Evolutionary conservation across 192 early-diverging fungal genomes (phyloP), one percentile per base, ranked within the genome.

Genomic region (Mortierella claussenii): DNA sequence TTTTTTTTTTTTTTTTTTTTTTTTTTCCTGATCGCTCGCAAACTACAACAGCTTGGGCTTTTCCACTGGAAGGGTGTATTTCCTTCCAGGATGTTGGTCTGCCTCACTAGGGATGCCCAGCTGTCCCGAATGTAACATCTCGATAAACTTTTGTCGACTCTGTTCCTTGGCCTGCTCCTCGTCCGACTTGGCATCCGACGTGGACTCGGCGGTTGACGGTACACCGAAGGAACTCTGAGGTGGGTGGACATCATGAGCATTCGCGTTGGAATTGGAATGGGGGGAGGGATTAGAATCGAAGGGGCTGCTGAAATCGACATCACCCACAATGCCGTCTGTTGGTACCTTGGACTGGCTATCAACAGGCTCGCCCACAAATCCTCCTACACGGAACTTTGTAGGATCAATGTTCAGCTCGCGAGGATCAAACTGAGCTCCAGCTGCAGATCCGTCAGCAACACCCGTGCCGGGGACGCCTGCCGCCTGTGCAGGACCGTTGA

Each of bases 11-110:
- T 24, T 48, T 26, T 2, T 26, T 9, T 2, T 34, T 52, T 21
- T 52, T 40, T 6, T 31, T 62, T 23, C 2, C 9, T 18, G 31
- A 13, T 32, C 1, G 1, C 7, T 48, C 34, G 18, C n/a, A 58
- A 27, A 28, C 13, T 24, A 71, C 11, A 49, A 18, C 24, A 42
- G 59, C 55, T 75, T 65, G 42, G 70, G 70, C 34, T 37, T 65
- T 50, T 60, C 70, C 11, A 75, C 70, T 3, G 70, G 70, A 31
- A 75, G 31, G 1, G 70, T 75, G 24, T 43, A 60, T 8, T 26
- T 20, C 33, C 51, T 57, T 32, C 63, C 56, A 27, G 70, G 60
- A 4, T 18, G 46, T 7, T 10, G 21, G 7, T 52, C 28, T 18
- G 44, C 40, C 5, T 18, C 6, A 4, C 33, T 50, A 10, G 43